Base-by-base conservation (phyloP, 2,329 filamentous ascomycete genomes). In the Talaromyces pinophilus region DNA sequence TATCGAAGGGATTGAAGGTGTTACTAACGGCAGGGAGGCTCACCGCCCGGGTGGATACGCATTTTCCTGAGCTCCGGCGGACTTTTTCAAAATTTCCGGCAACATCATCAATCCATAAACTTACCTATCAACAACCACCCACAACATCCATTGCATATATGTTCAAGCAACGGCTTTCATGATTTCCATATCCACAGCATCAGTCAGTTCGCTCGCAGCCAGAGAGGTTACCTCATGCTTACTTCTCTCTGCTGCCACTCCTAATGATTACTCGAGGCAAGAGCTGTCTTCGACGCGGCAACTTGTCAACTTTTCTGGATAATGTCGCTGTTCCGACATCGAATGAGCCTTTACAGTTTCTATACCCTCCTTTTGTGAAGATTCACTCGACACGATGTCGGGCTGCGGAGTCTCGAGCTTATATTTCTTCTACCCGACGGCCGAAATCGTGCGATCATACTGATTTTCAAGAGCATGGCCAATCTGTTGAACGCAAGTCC, bases 331-430 rank as follows among this genome's bases (percentile, higher is more conserved):
- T 74, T 70, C 50, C 66, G 19, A 72, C 75, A 71, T 69, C 78
- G 68, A 76, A 79, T 71, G 79, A 82, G 70, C 80, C 80, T 67
- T 72, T 82, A 55, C 74, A 80, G 17, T 82, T 82, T 67, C 78
- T 82, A 42, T 82, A 82, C 69, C 81, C 81, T 62, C 76, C 73
- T 68, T 81, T 77, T 77, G 75, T 65, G 71, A 75, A 15, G 75
- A 75, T 57, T 69, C 69, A 30, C 40, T 67, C 75, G 28, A 71
- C 67, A 30, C 70, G 70, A 33, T n/a, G 52, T 13, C 62, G 13
- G 19, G 28, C 22, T 38, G 25, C 28, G 30, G 42, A 55, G 33
- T 30, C 38, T 22, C 62, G 50, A 22, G 71, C 70, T 44, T 69
- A 70, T 63, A 64, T 66, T 13, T 57, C 57, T n/a, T 54, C 63